These are phyloP conservation scores for Hypholoma fasciculare DNA, from an alignment of 768 basidiomycete genomes.

Conservation along the genomic window DNA sequence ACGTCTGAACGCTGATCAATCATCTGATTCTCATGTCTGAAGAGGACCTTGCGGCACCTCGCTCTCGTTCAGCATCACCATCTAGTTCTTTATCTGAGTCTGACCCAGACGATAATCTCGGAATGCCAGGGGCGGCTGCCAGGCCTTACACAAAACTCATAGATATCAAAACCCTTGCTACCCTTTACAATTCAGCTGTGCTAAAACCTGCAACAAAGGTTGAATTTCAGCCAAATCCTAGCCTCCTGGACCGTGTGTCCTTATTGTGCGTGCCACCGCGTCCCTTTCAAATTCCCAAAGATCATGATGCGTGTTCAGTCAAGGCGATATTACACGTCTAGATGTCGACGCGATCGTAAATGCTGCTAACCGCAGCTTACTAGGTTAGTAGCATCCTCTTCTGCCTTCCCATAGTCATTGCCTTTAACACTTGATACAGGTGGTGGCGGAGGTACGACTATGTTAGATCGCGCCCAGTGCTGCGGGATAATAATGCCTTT, in stretches of 20 bases:
- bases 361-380: conserved; percentile 72
- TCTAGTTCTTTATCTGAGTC: conserved; percentile 8
- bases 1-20: no score
- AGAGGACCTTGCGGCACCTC: neutral
- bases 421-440: conserved; percentile 38
- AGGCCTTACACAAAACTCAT: conserved; percentile 21
- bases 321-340: conserved; percentile 77
- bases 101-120: conserved; percentile 9
- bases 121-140: neutral
- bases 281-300: neutral
- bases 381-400: conserved; percentile 46
- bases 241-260: conserved; percentile 59
- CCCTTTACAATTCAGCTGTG: conserved; percentile 46
- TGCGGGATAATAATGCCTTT: neutral
- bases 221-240: conserved; percentile 35
- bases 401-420: neutral
- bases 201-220: conserved; percentile 35
- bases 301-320: conserved; percentile 37
- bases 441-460: conserved; percentile 68
- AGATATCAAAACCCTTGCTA: conserved; percentile 52
- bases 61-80: neutral
- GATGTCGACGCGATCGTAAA: conserved; percentile 78
- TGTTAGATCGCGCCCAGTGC: neutral
- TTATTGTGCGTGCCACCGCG: conserved; percentile 51
- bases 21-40: no score